Percentiles rank a stretch among this genome's conserved stretches.
Conservation (phyloP, 2,329 filamentous ascomycete genomes). For the Sporothrix curviconia region DNA sequence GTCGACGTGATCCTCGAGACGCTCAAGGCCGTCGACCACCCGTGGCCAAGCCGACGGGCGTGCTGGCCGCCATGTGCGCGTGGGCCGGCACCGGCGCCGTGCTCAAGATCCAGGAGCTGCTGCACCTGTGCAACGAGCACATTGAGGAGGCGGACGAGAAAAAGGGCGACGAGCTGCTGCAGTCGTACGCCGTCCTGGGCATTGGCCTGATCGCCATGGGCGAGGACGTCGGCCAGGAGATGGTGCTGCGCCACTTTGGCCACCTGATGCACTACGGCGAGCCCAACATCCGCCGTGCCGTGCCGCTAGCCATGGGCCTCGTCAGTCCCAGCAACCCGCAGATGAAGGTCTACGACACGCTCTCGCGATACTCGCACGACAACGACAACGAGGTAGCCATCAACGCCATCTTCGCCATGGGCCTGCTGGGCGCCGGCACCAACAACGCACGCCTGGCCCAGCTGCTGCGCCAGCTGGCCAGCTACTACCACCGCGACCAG, state of each 20-base stretch:
- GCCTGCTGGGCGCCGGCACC: slow-evolving; percentile 88
- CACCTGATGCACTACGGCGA: slow-evolving; percentile 99
- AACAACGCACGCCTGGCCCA: slow-evolving; percentile 97
- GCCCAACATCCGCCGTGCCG: slow-evolving; percentile 91
- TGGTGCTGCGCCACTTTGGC: slow-evolving; percentile 95
- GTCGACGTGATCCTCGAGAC: slow-evolving; percentile 98
- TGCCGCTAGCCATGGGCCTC: slow-evolving; percentile 92
- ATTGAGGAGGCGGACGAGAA: slow-evolving; percentile 92
- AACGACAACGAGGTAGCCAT: slow-evolving; percentile 97
- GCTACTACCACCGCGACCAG: slow-evolving; percentile 95
- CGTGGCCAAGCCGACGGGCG: slow-evolving; percentile 95
- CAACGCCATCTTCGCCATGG: slow-evolving; percentile 99
- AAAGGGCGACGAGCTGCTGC: slow-evolving; percentile 89
- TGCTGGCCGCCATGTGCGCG: slow-evolving; percentile 91
- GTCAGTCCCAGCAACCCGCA: slow-evolving; percentile 97
- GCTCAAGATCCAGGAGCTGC: slow-evolving; percentile 90
- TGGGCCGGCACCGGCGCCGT: slow-evolving; percentile 98
- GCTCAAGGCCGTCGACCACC: slow-evolving; percentile 92
- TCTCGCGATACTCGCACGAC: slow-evolving; percentile 96
- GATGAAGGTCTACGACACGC: slow-evolving; percentile 99
- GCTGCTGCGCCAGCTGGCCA: slow-evolving; percentile 85
- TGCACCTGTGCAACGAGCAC: slow-evolving; percentile 97
- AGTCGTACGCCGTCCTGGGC: slow-evolving; percentile 92
- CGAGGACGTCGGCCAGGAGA: slow-evolving; percentile 96
- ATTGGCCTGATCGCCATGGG: slow-evolving; percentile 95